These are phyloP conservation scores for Leccinum pellstonianum DNA, from an alignment of 768 basidiomycete species.

Conservation along the genomic window DNA sequence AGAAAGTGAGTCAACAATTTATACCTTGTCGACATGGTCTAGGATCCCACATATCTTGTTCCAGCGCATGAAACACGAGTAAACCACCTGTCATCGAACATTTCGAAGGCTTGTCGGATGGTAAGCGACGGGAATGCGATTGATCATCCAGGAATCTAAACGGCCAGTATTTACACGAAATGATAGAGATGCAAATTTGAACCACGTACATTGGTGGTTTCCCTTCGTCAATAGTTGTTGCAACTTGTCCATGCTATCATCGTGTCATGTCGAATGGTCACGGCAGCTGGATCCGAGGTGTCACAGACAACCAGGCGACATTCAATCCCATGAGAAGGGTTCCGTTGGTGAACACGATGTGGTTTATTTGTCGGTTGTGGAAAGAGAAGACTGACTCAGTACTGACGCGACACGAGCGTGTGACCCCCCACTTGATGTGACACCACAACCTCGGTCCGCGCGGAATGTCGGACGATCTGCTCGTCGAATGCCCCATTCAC, in stretches of 20 bases:
- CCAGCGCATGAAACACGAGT: neutral
- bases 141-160: neutral
- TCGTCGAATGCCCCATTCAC: constrained; percentile 34
- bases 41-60: too few relatives aligned
- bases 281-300: neutral
- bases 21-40: neutral
- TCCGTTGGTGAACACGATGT: neutral
- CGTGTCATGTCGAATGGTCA: neutral
- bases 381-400: neutral
- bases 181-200: neutral
- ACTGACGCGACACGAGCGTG: neutral
- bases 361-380: neutral
- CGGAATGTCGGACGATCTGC: constrained; percentile 18
- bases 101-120: neutral
- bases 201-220: neutral
- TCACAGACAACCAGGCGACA: neutral
- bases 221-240: neutral
- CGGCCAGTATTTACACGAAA: neutral
- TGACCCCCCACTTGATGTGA: neutral
- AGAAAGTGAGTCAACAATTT: neutral
- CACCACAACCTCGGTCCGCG: neutral
- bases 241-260: neutral
- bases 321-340: neutral
- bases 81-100: neutral
- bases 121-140: neutral